Percentiles rank a stretch among this genome's conserved stretches.
phyloP scores from a whole-genome alignment of 768 basidiomycete genomes.

The Mycena olivaceomarginata region DNA sequence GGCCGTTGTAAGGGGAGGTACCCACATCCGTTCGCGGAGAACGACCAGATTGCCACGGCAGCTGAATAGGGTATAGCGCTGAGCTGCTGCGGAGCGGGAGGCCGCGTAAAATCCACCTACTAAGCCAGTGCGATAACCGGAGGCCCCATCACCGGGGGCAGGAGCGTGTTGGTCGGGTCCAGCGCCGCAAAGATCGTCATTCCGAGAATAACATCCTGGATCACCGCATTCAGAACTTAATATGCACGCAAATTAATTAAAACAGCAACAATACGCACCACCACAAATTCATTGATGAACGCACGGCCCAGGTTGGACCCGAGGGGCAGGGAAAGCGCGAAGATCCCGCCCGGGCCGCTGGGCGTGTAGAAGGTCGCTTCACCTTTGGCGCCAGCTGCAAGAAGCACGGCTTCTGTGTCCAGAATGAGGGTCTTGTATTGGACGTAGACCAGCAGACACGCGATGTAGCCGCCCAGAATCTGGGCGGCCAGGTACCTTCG shows the following conservation, averaged over 20 bases:
- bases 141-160: constrained; percentile 72
- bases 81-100: not conserved
- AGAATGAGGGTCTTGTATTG: constrained; percentile 75
- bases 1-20: not conserved
- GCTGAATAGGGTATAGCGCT: constrained; percentile 51
- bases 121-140: constrained; percentile 76
- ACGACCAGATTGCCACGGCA: constrained; percentile 78
- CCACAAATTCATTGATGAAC: constrained; percentile 77
- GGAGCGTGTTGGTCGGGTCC: constrained; percentile 76
- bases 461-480: constrained; percentile 79
- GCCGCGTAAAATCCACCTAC: constrained; percentile 57
- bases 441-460: constrained; percentile 74
- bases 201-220: constrained; percentile 67
- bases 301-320: constrained; percentile 66
- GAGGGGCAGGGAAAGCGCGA: constrained; percentile 67
- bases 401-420: constrained; percentile 56
- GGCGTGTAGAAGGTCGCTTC: constrained; percentile 55
- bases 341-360: constrained; percentile 69
- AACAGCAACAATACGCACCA: constrained; percentile 57
- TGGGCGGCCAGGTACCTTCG: constrained; percentile 80
- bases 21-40: constrained; percentile 62
- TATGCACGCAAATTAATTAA: not conserved
- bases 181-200: constrained; percentile 70
- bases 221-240: not conserved
- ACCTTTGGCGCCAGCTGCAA: constrained; percentile 50